phyloP scores from a whole-genome alignment of 306 rosid genomes.

The Datisca glomerata region DNA sequence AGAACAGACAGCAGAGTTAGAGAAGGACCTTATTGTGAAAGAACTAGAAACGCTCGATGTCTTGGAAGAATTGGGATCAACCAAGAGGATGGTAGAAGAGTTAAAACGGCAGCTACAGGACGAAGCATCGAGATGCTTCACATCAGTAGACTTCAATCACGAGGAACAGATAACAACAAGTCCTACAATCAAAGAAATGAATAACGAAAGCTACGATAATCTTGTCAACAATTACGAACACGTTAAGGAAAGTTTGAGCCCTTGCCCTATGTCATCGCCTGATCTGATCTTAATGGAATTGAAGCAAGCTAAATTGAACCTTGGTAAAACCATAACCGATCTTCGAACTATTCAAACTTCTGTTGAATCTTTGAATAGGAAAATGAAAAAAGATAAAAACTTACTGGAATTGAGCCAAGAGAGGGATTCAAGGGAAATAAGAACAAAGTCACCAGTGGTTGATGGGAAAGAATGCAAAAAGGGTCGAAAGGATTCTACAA shows the following conservation, averaged over 20 bases:
- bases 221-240: slow-evolving; percentile 19
- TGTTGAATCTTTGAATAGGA: slow-evolving; percentile 58
- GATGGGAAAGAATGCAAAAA: slow-evolving; percentile 3
- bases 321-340: slow-evolving; percentile 63
- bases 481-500: slow-evolving; percentile 14
- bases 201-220: slow-evolving; percentile 23
- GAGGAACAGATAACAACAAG: slow-evolving; percentile 23
- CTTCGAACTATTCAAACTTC: slow-evolving; percentile 71
- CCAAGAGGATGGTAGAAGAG: slow-evolving; percentile 73
- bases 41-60: slow-evolving; percentile 95
- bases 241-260: slow-evolving; percentile 29
- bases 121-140: slow-evolving; percentile 50
- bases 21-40: slow-evolving; percentile 89
- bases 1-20: slow-evolving; percentile 86
- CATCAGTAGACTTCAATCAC: slow-evolving; percentile 18
- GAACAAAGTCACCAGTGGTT: background rate
- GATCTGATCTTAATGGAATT: slow-evolving; percentile 50
- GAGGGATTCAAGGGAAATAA: slow-evolving; percentile 10
- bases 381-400: slow-evolving; percentile 57
- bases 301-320: slow-evolving; percentile 55
- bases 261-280: slow-evolving; percentile 25
- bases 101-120: slow-evolving; percentile 69
- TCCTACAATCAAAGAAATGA: slow-evolving; percentile 46
- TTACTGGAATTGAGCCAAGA: slow-evolving; percentile 43
- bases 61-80: slow-evolving; percentile 80